Conservation (phyloP, 345 rosid species). For the Dimocarpus longan region DNA sequence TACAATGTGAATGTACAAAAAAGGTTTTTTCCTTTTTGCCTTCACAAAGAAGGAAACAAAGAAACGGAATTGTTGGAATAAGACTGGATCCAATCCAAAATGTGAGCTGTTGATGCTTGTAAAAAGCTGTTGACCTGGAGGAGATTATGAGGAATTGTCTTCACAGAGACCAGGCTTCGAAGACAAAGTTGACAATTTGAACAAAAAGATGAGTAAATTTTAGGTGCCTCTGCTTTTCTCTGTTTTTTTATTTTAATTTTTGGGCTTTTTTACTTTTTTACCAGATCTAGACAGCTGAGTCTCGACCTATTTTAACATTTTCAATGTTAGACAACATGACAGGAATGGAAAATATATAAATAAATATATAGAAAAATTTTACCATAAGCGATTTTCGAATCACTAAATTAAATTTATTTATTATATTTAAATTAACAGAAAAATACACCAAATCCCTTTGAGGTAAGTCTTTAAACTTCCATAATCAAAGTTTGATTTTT, state of each 20-base stretch:
- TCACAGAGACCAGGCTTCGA: constrained; percentile 13
- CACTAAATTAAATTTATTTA: no score
- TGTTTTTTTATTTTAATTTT: not conserved
- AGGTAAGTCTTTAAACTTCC: no score
- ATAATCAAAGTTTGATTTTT: no score
- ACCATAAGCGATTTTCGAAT: no score
- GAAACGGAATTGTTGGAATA: constrained; percentile 16
- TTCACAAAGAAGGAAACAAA: not conserved
- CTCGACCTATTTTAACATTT: not conserved
- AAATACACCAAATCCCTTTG: no score
- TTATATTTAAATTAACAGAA: no score
- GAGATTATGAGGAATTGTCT: constrained; percentile 10
- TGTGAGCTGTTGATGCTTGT: constrained; percentile 17
- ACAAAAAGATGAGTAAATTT: not conserved
- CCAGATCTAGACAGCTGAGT: not conserved
- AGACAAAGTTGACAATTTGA: constrained; percentile 17
- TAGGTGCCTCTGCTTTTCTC: not conserved
- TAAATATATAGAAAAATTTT: no score
- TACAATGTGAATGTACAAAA: not conserved
- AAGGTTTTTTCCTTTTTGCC: not conserved
- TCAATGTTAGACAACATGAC: not conserved
- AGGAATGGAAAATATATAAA: not conserved
- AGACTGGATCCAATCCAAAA: constrained; percentile 39
- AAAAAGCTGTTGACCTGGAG: constrained; percentile 30
- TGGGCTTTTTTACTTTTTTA: not conserved